Percentiles rank a stretch among this genome's conserved stretches.
These are phyloP conservation scores for Pestalotiopsis sp. DNA, from an alignment of 2,329 filamentous ascomycete species.

Conservation along the genomic window DNA sequence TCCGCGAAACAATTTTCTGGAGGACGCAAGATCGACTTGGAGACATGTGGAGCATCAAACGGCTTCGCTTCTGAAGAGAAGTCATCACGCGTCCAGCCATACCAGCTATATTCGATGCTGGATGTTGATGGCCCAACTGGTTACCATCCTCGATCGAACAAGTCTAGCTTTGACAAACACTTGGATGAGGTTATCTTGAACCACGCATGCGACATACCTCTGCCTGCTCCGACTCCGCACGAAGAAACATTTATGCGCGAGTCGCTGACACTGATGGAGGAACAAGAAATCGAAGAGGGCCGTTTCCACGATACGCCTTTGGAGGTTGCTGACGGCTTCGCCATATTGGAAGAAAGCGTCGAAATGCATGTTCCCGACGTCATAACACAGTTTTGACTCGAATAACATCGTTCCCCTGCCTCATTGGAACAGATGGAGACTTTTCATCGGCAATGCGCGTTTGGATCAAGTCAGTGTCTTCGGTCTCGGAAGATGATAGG, in stretches of 20 bases:
- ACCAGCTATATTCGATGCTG: too few species aligned
- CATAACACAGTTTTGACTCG: conserved; percentile 31
- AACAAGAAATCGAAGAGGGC: conserved; percentile 33
- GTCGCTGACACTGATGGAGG: conserved; percentile 30
- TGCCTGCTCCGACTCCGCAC: conserved; percentile 19
- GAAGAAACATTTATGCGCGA: conserved; percentile 20
- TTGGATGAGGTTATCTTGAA: conserved; percentile 13
- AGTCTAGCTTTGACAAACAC: too few species aligned
- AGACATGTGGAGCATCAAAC: conserved; percentile 4
- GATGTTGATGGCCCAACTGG: too few species aligned
- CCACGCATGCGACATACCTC: conserved; percentile 19
- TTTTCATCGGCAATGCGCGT: background rate
- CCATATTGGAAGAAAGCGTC: conserved; percentile 59
- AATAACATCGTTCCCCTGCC: background rate
- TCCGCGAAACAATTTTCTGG: background rate
- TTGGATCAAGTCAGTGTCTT: background rate
- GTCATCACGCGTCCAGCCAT: too few species aligned
- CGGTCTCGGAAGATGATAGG: background rate
- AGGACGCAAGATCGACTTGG: background rate
- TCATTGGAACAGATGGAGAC: background rate
- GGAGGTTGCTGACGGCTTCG: conserved; percentile 54
- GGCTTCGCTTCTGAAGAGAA: too few species aligned
- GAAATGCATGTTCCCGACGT: conserved; percentile 49
- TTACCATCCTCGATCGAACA: too few species aligned
- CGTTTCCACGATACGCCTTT: conserved; percentile 43